These are phyloP conservation scores for Capronia coronata DNA, from an alignment of 2,329 filamentous ascomycete species.

Conservation along the genomic window DNA sequence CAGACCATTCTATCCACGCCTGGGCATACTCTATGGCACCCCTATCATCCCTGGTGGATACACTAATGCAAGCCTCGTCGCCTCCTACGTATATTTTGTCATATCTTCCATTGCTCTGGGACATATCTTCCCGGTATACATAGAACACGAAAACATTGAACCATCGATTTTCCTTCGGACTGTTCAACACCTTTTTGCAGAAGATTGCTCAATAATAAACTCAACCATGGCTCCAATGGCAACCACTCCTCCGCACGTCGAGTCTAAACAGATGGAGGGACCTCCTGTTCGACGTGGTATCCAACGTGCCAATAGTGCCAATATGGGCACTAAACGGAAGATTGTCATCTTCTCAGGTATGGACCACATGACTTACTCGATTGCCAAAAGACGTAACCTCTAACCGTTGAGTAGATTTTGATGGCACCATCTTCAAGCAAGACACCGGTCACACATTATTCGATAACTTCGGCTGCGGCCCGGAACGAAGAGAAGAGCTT, in stretches of 20 bases:
- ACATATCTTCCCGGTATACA: slow-evolving; percentile 2
- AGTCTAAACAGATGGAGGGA: slow-evolving; percentile 23
- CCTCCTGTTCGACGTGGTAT: slow-evolving; percentile 16
- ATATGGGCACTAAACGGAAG: slow-evolving; percentile 36
- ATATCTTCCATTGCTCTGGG: not conserved
- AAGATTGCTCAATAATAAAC: not conserved
- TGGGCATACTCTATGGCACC: not conserved
- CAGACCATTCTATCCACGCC: slow-evolving; percentile 3
- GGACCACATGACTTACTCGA: not conserved
- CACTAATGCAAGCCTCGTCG: slow-evolving; percentile 10
- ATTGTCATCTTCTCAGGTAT: slow-evolving; percentile 44
- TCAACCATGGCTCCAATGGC: slow-evolving; percentile 26
- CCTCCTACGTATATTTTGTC: slow-evolving; percentile 18
- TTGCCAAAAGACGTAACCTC: slow-evolving; percentile 13
- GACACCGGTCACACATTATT: slow-evolving; percentile 64
- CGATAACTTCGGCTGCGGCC: slow-evolving; percentile 58
- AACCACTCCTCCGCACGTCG: slow-evolving; percentile 22
- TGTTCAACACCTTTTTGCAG: not conserved
- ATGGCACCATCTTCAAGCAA: slow-evolving; percentile 67
- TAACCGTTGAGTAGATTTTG: slow-evolving; percentile 50
- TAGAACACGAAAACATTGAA: not conserved
- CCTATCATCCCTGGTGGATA: not conserved
- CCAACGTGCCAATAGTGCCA: slow-evolving; percentile 25
- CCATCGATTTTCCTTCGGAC: not conserved
- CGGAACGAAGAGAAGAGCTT: slow-evolving; percentile 49